Evolutionary conservation across 768 basidiomycete species (phyloP).

Genomic region (Podaxis sp.): DNA sequence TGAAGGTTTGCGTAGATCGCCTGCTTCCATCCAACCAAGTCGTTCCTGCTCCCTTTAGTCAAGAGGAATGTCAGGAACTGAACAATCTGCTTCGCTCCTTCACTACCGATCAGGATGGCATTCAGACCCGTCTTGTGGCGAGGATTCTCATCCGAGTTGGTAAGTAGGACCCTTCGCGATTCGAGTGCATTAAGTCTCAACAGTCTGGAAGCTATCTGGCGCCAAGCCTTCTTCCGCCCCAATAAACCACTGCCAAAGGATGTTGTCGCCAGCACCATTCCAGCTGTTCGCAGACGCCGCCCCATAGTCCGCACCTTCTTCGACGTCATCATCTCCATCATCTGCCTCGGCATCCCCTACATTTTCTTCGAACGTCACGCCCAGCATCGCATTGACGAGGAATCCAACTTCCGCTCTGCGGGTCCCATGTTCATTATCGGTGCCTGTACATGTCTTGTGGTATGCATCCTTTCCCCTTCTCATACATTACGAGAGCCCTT

Average conservation of each 20-base stretch:
- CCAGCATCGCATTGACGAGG: slow-evolving; percentile 55
- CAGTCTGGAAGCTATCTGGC: slow-evolving; percentile 55
- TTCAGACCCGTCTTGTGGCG: slow-evolving; percentile 61
- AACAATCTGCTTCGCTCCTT: slow-evolving; percentile 51
- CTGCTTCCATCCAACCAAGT: slow-evolving; percentile 60
- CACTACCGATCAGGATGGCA: slow-evolving; percentile 34
- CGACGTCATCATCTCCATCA: slow-evolving; percentile 58
- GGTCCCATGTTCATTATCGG: slow-evolving; percentile 65
- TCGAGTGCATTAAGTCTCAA: neutral
- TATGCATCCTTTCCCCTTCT: slow-evolving; percentile 33
- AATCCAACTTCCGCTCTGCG: slow-evolving; percentile 50
- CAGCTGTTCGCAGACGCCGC: slow-evolving; percentile 31
- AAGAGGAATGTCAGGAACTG: slow-evolving; percentile 77
- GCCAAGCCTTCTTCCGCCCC: slow-evolving; percentile 69
- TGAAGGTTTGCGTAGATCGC: slow-evolving; percentile 46
- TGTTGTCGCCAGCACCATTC: slow-evolving; percentile 27
- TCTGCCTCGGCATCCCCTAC: slow-evolving; percentile 82
- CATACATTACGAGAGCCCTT: slow-evolving; percentile 14
- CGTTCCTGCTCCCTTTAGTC: slow-evolving; percentile 66
- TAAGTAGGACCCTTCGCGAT: slow-evolving; percentile 30
- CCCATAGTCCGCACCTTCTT: slow-evolving; percentile 48
- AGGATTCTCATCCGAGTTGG: slow-evolving; percentile 69
- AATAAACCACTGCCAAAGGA: slow-evolving; percentile 65
- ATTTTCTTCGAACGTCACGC: slow-evolving; percentile 61
- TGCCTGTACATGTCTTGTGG: slow-evolving; percentile 64